Percentiles rank a stretch among this genome's conserved stretches.
These are phyloP conservation scores for Aspergillus sp. DNA, from an alignment of 2,329 filamentous ascomycete species.

Conservation along the genomic window DNA sequence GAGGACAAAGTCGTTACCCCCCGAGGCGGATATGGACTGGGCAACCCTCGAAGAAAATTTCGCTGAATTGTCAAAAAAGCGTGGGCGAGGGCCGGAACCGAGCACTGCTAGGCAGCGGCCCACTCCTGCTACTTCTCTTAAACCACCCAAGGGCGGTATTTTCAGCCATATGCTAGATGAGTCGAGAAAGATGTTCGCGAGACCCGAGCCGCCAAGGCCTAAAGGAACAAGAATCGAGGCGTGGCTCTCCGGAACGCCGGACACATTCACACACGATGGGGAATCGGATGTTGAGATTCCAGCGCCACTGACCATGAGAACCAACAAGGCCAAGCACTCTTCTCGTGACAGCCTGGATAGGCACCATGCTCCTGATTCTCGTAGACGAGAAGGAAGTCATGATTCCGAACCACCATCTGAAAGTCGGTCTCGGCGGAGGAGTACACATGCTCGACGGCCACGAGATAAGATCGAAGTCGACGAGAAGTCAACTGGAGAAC, in stretches of 20 bases:
- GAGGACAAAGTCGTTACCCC: conserved; percentile 20
- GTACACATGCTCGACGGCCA: conserved; percentile 15
- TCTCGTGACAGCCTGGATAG: conserved; percentile 1
- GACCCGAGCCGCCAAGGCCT: conserved; percentile 33
- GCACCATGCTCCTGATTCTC: no score
- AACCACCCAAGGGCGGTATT: conserved; percentile 33
- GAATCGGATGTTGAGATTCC: conserved; percentile 32
- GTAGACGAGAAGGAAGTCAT: conserved; percentile 14
- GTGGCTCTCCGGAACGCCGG: conserved; percentile 53
- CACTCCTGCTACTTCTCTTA: background rate
- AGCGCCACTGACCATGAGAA: conserved; percentile 36
- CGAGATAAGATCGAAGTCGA: conserved; percentile 13
- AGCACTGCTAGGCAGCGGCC: conserved; percentile 15
- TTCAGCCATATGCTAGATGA: conserved; percentile 40
- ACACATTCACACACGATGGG: conserved; percentile 47
- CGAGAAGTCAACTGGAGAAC: conserved; percentile 5
- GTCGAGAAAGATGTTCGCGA: conserved; percentile 40
- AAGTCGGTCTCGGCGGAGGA: conserved; percentile 19
- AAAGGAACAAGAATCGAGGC: conserved; percentile 52
- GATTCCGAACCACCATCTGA: conserved; percentile 22
- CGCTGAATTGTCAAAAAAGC: conserved; percentile 31
- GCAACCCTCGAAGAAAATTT: conserved; percentile 34
- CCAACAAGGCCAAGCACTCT: conserved; percentile 26
- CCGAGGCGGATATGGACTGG: conserved; percentile 29
- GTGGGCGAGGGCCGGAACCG: conserved; percentile 23